phyloP scores from a whole-genome alignment of 2,329 filamentous ascomycete species.

The Sphaerulina populicola region DNA sequence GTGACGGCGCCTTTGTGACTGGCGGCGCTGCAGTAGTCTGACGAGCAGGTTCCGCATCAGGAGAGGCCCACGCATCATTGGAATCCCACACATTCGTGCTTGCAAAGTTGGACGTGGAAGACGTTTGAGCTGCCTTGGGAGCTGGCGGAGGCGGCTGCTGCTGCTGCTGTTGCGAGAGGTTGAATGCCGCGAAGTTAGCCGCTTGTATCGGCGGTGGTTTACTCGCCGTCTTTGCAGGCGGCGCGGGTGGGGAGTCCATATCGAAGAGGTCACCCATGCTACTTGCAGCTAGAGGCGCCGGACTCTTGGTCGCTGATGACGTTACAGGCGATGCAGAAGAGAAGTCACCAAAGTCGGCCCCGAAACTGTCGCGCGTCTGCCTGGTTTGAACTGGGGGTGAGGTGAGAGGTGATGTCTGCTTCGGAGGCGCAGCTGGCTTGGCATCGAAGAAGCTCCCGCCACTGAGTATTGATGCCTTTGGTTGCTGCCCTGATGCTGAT shows the following conservation, averaged over 20 bases:
- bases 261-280: slow-evolving; percentile 73
- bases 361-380: slow-evolving; percentile 45
- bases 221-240: slow-evolving; percentile 32
- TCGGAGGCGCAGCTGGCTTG: slow-evolving; percentile 42
- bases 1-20: slow-evolving; percentile 28
- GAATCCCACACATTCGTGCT: slow-evolving; percentile 63
- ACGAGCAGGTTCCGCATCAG: slow-evolving; percentile 41
- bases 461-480: slow-evolving; percentile 41
- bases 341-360: slow-evolving; percentile 46
- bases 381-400: slow-evolving; percentile 30
- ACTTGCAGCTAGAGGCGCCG: slow-evolving; percentile 40
- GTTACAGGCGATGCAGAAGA: slow-evolving; percentile 49
- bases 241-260: slow-evolving; percentile 42
- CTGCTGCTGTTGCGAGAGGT: slow-evolving; percentile 53
- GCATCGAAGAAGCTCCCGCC: slow-evolving; percentile 80
- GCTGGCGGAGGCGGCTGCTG: slow-evolving; percentile 37
- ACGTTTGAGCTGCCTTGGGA: slow-evolving; percentile 29
- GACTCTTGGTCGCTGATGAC: slow-evolving; percentile 36
- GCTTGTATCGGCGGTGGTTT: slow-evolving; percentile 27
- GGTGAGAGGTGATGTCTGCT: slow-evolving; percentile 29
- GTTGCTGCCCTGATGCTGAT: slow-evolving; percentile 12
- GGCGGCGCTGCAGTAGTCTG: slow-evolving; percentile 31
- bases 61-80: slow-evolving; percentile 71
- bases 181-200: slow-evolving; percentile 55
- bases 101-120: slow-evolving; percentile 6